A percentile compares a stretch with the other conserved stretches of the same genome.
These are phyloP conservation scores for Lipomyces sp. DNA, from an alignment of 805 yeast genomes.

Conservation along the genomic window DNA sequence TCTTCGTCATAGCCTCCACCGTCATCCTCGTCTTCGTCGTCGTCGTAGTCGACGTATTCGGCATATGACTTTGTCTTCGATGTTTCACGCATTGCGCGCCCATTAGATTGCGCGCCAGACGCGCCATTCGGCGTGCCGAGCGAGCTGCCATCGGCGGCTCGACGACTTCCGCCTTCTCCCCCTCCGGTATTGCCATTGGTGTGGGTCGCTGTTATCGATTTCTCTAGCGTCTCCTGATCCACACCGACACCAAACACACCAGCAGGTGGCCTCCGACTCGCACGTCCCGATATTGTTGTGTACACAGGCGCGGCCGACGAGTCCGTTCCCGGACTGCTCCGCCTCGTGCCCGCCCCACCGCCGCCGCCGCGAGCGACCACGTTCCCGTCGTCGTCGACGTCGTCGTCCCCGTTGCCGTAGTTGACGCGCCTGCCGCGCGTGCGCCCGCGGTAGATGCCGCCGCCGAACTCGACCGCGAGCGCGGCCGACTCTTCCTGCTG, in stretches of 20 bases:
- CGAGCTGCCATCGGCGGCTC: background rate
- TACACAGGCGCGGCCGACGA: constrained; percentile 9
- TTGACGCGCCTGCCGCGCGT: constrained; percentile 37
- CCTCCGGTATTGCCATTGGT: too few relatives aligned
- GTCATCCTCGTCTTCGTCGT: background rate
- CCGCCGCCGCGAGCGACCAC: constrained; percentile 9
- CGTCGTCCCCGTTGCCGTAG: constrained; percentile 30
- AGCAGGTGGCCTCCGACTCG: constrained; percentile 18
- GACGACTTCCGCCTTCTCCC: background rate
- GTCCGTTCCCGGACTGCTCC: constrained; percentile 10
- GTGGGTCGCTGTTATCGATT: constrained; percentile 1
- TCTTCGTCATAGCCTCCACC: constrained; percentile 5
- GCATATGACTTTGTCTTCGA: background rate
- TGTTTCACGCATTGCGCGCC: too few relatives aligned
- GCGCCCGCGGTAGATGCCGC: constrained; percentile 35
- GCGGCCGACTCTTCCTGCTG: constrained; percentile 17
- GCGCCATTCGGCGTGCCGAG: too few relatives aligned
- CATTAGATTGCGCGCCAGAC: too few relatives aligned
- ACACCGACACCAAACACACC: background rate
- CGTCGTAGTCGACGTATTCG: constrained; percentile 4
- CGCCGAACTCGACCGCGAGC: constrained; percentile 26
- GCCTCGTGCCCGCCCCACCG: constrained; percentile 2
- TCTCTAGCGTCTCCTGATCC: constrained; percentile 1
- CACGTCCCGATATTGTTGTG: constrained; percentile 24
- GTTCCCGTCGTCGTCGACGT: constrained; percentile 10